Base-by-base conservation (phyloP, 495 filamentous ascomycete species). In the Elaphomyces granulatus region DNA sequence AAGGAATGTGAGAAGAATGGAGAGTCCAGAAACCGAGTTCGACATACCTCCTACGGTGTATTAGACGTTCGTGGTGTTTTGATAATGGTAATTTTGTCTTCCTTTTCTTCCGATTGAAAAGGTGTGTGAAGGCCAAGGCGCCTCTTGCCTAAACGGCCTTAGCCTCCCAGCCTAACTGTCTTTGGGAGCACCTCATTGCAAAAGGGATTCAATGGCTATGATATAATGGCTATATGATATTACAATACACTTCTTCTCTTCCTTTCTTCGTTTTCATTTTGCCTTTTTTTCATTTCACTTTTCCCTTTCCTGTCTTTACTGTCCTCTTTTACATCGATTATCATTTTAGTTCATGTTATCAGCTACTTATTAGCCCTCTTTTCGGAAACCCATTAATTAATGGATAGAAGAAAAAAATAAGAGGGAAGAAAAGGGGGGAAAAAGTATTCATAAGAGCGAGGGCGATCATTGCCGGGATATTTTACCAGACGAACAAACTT, bases 101-200 rank as follows among this genome's bases (percentile, higher is more conserved):
- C 50, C 49, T 8, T 40, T 52, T 37, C 50, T 60, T 53, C 48
- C 54, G 62, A 53, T 54, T 50, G 53, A 45, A 50, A 50, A 60
- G 61, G 61, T 65, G 64, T 66, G 64, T 59, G 64, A 55, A 54
- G 41, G 41, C 41, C 34, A 34, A 37, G 28, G 41, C 36, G 41
- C 54, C 47, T 50, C 48, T 54, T 46, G 49, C 63, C 61, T 60
- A 68, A 66, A 63, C 60, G 60, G 59, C 61, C 64, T 67, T 66
- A 61, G 61, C 65, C 62, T 61, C 60, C 60, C 61, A 68, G 61
- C 60, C 55, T 51, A 58, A 57, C 52, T 44, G n/a, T n/a, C n/a
- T n/a, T n/a, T n/a, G n/a, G n/a, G n/a, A n/a, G 43, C 48, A 46
- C 60, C 49, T 58, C 52, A 58, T 50, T 49, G 43, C 44, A 45